A percentile compares a stretch with the other conserved stretches of the same genome.
Evolutionary conservation across 257 asterid species (phyloP).

Genomic region (Solanum ahanhuiri): DNA sequence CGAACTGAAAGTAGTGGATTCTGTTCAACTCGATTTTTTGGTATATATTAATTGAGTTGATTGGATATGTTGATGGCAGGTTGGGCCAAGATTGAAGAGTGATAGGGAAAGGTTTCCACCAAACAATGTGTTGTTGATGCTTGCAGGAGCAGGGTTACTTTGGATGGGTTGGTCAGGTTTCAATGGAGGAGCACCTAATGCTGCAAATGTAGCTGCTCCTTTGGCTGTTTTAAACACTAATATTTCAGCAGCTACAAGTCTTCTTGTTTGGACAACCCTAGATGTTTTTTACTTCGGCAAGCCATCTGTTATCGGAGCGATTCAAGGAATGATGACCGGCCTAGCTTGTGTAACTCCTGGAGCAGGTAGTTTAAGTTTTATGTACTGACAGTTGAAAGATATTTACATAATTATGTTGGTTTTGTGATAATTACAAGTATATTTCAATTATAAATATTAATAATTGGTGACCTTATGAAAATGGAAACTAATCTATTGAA

Average conservation of each 20-base stretch:
- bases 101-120: conserved; percentile 89
- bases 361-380: conserved; percentile 41
- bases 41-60: not conserved
- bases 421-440: too few relatives aligned
- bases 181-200: conserved; percentile 87
- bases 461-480: not conserved
- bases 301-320: conserved; percentile 84
- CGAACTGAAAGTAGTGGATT: not conserved
- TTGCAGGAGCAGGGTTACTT: conserved; percentile 81
- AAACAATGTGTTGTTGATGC: conserved; percentile 67
- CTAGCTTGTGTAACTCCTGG: conserved; percentile 92
- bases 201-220: conserved; percentile 68
- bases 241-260: conserved; percentile 79
- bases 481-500: not conserved
- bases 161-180: conserved; percentile 99
- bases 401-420: too few relatives aligned
- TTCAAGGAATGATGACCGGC: conserved; percentile 93
- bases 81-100: conserved; percentile 73
- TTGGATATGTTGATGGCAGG: conserved; percentile 21
- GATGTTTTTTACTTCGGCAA: conserved; percentile 80
- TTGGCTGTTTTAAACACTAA: conserved; percentile 69
- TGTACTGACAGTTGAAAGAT: not conserved
- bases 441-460: not conserved
- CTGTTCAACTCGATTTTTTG: not conserved
- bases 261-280: conserved; percentile 81